Evolutionary conservation across 345 rosid genomes (phyloP), one percentile per base, ranked within the genome.

Genomic region (Syzygium grande): DNA sequence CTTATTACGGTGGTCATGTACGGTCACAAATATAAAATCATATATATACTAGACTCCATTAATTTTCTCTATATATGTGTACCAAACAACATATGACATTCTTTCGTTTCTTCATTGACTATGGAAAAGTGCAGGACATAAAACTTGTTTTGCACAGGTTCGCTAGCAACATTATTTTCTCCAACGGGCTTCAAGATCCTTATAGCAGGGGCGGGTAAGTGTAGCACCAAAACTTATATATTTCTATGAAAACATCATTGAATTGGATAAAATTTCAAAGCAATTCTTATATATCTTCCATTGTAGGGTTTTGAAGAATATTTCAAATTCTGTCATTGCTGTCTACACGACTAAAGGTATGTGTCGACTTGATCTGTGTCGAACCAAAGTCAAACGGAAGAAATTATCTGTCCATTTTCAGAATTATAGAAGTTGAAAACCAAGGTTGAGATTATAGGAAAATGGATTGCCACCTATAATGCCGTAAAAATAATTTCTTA

Each of bases 1-100:
- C 95, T 11, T 92, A 93, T 59, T 93, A 90, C 16, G 93, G 95
- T 84, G 94, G 94, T 73, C 90, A 91, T 86, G 96, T 93, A 89
- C 11, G 41, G 23, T 68, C 79, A 17, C 22, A 68, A 34, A 68
- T 30, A 9, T 30, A 68, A 65, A 65, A 16, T 65, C 41, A 63
- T 5, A 63, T 29, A 29, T 2, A 34, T 17, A 34, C 4, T 5
- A 68, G 4, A 34, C 46, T 68, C 46, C 4, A 10, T 68, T 34
- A 17, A 30, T 16, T 68, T 16, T 68, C 5, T 34, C 14, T 19
- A 7, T 19, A 6, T 9, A 9, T 19, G 34, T 23, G 4, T 41
- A 17, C 23, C 79, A 34, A 68, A 68, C 46, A 30, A 65, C 46
- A 34, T 4, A 34, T 17, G 19, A 68, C 79, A 17, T 11, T 21